Base-by-base conservation (phyloP, 805 yeast species). In the Yueomyces sp. region DNA sequence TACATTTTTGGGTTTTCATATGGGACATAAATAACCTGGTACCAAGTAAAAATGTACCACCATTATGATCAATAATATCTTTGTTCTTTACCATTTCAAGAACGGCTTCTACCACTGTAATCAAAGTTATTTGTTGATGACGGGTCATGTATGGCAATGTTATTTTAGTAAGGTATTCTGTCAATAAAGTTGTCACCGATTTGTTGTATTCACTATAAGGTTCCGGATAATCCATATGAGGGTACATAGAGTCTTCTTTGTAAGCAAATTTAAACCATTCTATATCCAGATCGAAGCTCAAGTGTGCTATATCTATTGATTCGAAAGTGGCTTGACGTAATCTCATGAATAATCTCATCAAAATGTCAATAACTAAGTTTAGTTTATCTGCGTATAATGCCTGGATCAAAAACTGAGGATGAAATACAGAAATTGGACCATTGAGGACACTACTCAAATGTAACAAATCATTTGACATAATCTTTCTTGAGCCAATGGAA, bases 371-470 rank as follows among this genome's bases (percentile, higher is more conserved):
- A 2, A 77, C 88, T 2, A 76, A 54, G 8, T 65, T 63, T 11
- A 73, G 49, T 48, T 80, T 77, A 29, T 79, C 80, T 50, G 76
- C 72, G 52, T 81, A 78, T 26, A 88, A 58, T 4, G 79, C 66
- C 58, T 88, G 95, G 39, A 86, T 79, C 40, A 88, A 60, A 43
- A 85, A 72, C 59, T 87, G 95, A 0, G 97, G 97, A 55, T 90
- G 96, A 52, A 85, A 88, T 1, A 86, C 64, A 0, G 96, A 96
- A 12, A 90, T 60, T 0, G 94, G 92, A 32, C 96, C 96, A 63
- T 88, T 88, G 44, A 88, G 63, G 4, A 87, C 79, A 12, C 85
- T 67, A 41, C 81, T 83, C 45, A 88, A 67, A 51, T 81, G 82
- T 46, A 84, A 72, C 2, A 88, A 72, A 54, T 62, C 69, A 54